phyloP scores from a whole-genome alignment of 2,329 filamentous ascomycete genomes.

The Cladosporium colombiae region DNA sequence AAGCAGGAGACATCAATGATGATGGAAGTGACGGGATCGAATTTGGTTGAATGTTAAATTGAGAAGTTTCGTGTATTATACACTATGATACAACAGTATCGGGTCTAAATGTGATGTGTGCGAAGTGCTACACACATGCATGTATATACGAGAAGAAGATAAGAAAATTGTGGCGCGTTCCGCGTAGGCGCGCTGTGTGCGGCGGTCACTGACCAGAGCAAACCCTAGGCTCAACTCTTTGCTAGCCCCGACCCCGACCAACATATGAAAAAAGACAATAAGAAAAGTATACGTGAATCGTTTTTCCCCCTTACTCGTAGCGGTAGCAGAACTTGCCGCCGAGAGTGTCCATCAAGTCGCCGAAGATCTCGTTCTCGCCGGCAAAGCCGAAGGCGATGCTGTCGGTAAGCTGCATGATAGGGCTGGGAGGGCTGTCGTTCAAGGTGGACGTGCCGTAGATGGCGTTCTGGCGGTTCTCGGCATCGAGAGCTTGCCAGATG shows the following conservation, averaged over 20 bases:
- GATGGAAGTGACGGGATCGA: neutral
- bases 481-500: conserved; percentile 50
- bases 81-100: neutral
- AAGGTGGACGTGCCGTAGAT: conserved; percentile 48
- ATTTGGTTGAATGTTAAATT: neutral
- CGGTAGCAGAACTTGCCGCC: conserved; percentile 23
- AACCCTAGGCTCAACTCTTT: neutral
- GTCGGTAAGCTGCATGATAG: conserved; percentile 47
- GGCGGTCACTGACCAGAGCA: neutral
- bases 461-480: conserved; percentile 36
- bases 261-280: neutral
- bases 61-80: neutral
- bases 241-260: neutral
- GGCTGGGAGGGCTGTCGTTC: conserved; percentile 44
- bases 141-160: neutral
- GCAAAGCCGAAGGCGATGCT: conserved; percentile 29
- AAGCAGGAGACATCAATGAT: neutral
- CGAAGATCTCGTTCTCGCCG: conserved; percentile 17
- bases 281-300: neutral
- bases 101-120: neutral
- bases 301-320: conserved; percentile 16
- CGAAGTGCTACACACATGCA: neutral
- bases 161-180: neutral
- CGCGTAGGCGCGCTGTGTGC: neutral
- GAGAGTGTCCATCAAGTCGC: conserved; percentile 21